Percentiles rank a stretch among this genome's conserved stretches.
phyloP scores from a whole-genome alignment of 495 filamentous ascomycete genomes.

The Podospora appendiculata region DNA sequence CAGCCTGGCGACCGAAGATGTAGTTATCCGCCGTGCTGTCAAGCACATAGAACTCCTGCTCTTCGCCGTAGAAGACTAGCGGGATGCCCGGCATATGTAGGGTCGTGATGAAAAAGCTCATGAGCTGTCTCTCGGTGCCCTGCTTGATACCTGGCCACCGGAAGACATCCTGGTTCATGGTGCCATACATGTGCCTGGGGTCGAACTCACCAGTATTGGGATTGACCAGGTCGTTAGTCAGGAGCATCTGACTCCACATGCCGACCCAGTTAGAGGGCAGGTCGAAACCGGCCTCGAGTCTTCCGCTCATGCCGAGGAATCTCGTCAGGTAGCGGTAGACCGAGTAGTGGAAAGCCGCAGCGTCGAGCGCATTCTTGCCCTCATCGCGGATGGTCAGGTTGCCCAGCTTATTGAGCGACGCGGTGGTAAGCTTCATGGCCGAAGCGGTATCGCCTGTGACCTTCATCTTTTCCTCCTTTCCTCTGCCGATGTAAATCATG shows the following conservation, averaged over 20 bases:
- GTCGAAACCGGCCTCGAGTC: conserved; percentile 51
- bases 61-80: conserved; percentile 58
- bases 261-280: conserved; percentile 53
- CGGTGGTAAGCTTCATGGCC: conserved; percentile 48
- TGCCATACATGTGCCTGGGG: conserved; percentile 64
- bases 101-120: conserved; percentile 58
- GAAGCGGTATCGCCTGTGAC: conserved; percentile 41
- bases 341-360: conserved; percentile 61
- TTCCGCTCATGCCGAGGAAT: conserved; percentile 56
- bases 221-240: conserved; percentile 59
- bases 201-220: conserved; percentile 64
- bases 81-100: conserved; percentile 60
- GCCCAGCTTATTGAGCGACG: conserved; percentile 33
- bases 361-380: conserved; percentile 50
- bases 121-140: conserved; percentile 52
- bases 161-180: conserved; percentile 64
- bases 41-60: conserved; percentile 59
- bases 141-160: conserved; percentile 57
- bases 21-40: conserved; percentile 62
- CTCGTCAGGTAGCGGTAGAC: conserved; percentile 59
- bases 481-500: conserved; percentile 56
- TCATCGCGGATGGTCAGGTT: conserved; percentile 35
- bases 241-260: conserved; percentile 53
- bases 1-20: conserved; percentile 58
- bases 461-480: conserved; percentile 48